Base-by-base conservation (phyloP, 2,329 filamentous ascomycete species). In the Pseudogymnoascus sp. region DNA sequence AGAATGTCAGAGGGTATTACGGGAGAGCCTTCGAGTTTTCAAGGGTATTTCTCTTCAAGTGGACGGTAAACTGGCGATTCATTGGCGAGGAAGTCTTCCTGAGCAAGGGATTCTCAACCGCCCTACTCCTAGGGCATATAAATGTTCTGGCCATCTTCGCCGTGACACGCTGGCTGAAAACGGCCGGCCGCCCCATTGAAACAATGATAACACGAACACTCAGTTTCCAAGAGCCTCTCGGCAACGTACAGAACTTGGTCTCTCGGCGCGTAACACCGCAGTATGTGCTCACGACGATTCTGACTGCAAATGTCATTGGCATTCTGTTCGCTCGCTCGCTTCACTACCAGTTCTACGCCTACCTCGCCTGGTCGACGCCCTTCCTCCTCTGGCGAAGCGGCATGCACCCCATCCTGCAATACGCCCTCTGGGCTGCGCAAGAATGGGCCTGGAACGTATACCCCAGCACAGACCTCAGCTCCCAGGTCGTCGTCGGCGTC, bases 41-140 rank as follows among this genome's bases (percentile, higher is more conserved):
- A 55, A 83, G 94, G 61, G 86, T 91, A 69, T 99, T 99, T 77
- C 81, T 96, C 69, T 97, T 93, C 80, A 92, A 93, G 76, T 99
- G 94, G 94, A 99, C 94, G 0, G 94, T 99, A 68, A 99, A 99
- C 75, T 99, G 94, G 94, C 86, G 92, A 61, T 97, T 97, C 73
- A 77, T 97, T n/a, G 87, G 89, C 13, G 92, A 97, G 75, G 84
- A 89, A 5, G 75, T 78, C 0, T 99, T 99, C 70, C 81, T 95
- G 55, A 88, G 85, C n/a, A 80, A 74, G 63, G 71, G 75, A 2
- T 90, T 90, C 69, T 83, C 87, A 13, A 68, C 81, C 10, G 72
- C 75, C 21, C 75, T 91, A 59, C 74, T 90, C 15, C 75, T 75
- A 15, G 69, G 78, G 31, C 86, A 91, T 72, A 69, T 80, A 9